A percentile compares a stretch with the other conserved stretches of the same genome.
Conservation (phyloP, 2,329 filamentous ascomycete genomes). For the Juglanconis oblonga region DNA sequence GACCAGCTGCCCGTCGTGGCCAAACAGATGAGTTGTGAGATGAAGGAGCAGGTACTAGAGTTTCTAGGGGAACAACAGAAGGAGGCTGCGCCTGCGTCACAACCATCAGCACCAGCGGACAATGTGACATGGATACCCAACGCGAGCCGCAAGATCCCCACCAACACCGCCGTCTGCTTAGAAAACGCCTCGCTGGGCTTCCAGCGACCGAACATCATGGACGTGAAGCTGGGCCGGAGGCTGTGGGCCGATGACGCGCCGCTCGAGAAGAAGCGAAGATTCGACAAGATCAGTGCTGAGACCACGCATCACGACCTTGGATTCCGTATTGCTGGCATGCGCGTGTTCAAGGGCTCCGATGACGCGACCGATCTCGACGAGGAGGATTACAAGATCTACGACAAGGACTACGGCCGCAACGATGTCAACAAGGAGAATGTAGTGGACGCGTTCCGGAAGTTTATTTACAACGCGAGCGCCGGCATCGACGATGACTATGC, state of each 20-base stretch:
- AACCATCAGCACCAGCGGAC: conserved; percentile 15
- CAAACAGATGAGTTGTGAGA: conserved; percentile 39
- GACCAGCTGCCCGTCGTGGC: conserved; percentile 46
- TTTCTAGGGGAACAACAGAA: conserved; percentile 15
- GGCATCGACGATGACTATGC: conserved; percentile 59
- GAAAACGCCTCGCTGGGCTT: conserved; percentile 83
- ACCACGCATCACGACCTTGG: conserved; percentile 60
- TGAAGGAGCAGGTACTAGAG: conserved; percentile 35
- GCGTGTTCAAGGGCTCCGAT: conserved; percentile 56
- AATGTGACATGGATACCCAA: conserved; percentile 45
- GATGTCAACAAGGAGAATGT: conserved; percentile 53
- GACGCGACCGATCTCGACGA: conserved; percentile 48
- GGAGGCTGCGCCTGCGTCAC: conserved; percentile 1
- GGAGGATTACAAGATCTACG: conserved; percentile 58
- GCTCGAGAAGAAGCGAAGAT: conserved; percentile 55
- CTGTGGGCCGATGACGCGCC: conserved; percentile 78
- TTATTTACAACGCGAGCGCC: conserved; percentile 56
- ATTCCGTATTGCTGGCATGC: conserved; percentile 65
- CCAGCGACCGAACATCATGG: conserved; percentile 81
- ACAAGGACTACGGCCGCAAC: conserved; percentile 60
- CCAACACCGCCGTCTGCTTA: conserved; percentile 76
- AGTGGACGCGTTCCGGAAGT: conserved; percentile 50
- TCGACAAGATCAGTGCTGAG: conserved; percentile 55
- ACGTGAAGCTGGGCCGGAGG: conserved; percentile 84
- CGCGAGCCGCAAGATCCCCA: conserved; percentile 62